Base-by-base conservation (phyloP, 2,329 filamentous ascomycete species). In the Cadophora malorum region DNA sequence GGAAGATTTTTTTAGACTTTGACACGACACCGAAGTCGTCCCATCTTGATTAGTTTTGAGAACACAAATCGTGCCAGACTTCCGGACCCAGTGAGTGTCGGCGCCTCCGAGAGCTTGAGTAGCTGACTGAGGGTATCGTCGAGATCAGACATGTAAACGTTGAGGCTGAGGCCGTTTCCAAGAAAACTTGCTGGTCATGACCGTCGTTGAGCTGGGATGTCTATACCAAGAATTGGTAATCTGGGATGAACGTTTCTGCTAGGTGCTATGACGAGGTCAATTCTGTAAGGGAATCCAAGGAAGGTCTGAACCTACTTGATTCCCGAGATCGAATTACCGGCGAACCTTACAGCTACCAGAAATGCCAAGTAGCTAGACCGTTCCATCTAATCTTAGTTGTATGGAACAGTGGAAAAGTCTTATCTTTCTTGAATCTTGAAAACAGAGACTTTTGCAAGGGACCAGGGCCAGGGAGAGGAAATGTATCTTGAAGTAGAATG, bases 311-410 rank as follows among this genome's bases (percentile, higher is more conserved):
- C 19, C 33, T 58, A 8, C 19, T 19, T 41, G 9, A 59, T 38
- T 16, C 19, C 55, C 55, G 55, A 59, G 55, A 41, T 38, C 21
- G 33, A 41, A 59, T 59, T 14, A 21, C 55, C 33, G 33, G 23
- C 10, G 35, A 59, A 59, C 33, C 35, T 59, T 19, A 58, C 31
- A 41, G 52, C 25, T 8, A 8, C 28, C 28, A 55, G 52, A 55
- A 12, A 38, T 59, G 55, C 55, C 55, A 41, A 59, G 55, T 41
- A 41, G 9, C n/a, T 41, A 41, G 33, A 59, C 33, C n/a, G 55
- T 23, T 38, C 55, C 55, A 41, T 41, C 55, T 59, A 59, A 59
- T 59, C 33, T 59, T 41, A 41, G 33, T 25, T 55, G 25, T 10
- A 25, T 55, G 14, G 28, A 55, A 55, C 52, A 33, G 6, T 33